Percentiles rank a stretch among this genome's conserved stretches.
These are phyloP conservation scores for Alternaria alternata DNA, from an alignment of 2,329 filamentous ascomycete genomes.

Conservation along the genomic window DNA sequence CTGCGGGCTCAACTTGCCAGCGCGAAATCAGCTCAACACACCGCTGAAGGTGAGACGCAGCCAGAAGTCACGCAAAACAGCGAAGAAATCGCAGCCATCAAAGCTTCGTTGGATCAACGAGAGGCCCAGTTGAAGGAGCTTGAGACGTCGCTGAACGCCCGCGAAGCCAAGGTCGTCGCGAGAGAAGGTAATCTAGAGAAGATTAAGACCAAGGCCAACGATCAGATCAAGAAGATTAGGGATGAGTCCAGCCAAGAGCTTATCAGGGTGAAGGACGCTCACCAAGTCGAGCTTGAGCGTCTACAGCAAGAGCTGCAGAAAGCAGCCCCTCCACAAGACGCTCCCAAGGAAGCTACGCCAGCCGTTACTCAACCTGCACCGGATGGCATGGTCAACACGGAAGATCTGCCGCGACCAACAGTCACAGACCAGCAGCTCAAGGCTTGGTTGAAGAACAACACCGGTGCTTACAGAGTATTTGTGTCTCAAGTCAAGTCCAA, in stretches of 20 bases:
- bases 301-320: slow-evolving; percentile 18
- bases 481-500: slow-evolving; percentile 20
- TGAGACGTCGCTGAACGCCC: slow-evolving; percentile 57
- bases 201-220: slow-evolving; percentile 66
- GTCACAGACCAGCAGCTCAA: slow-evolving; percentile 20
- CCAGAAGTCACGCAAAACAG: slow-evolving; percentile 58
- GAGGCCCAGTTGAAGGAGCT: slow-evolving; percentile 39
- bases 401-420: slow-evolving; percentile 20
- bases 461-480: slow-evolving; percentile 12
- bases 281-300: slow-evolving; percentile 49
- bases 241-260: slow-evolving; percentile 42
- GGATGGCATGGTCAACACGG: slow-evolving; percentile 35
- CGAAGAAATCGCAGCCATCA: slow-evolving; percentile 52
- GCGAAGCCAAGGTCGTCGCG: slow-evolving; percentile 25
- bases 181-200: slow-evolving; percentile 35
- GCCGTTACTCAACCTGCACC: slow-evolving; percentile 8
- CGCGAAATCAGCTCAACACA: slow-evolving; percentile 16
- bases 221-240: slow-evolving; percentile 65
- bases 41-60: slow-evolving; percentile 14
- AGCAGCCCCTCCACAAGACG: slow-evolving; percentile 7
- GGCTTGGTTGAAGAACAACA: slow-evolving; percentile 17
- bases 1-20: slow-evolving; percentile 51
- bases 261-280: slow-evolving; percentile 54
- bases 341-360: slow-evolving; percentile 8
- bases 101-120: slow-evolving; percentile 43